Evolutionary conservation across 1,284 basidiomycete species (phyloP).

Genomic region (Ganoderma resinaceum): DNA sequence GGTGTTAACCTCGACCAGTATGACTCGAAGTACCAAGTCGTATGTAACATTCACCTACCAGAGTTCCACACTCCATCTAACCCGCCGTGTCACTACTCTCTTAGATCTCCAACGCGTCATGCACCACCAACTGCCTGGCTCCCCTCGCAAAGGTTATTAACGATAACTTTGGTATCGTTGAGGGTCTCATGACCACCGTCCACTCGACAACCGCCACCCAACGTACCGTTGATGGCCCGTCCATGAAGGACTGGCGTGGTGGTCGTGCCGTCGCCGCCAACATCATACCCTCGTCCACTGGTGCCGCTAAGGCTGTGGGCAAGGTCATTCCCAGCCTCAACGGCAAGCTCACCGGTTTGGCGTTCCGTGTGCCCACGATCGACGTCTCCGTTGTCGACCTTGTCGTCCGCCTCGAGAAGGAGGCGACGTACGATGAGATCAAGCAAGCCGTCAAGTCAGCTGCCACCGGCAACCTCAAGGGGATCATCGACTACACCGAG

Average conservation of each 20-base stretch:
- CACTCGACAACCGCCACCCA: slow-evolving; percentile 98
- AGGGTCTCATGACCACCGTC: slow-evolving; percentile 99
- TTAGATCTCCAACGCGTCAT: slow-evolving; percentile 97
- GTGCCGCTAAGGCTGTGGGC: slow-evolving; percentile 99
- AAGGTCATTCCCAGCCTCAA: slow-evolving; percentile 98
- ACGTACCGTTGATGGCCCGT: slow-evolving; percentile 99
- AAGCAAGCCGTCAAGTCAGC: slow-evolving; percentile 89
- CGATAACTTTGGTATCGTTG: slow-evolving; percentile 95
- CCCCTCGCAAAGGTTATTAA: slow-evolving; percentile 98
- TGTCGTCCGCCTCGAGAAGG: slow-evolving; percentile 92
- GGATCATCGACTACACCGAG: slow-evolving; percentile 95
- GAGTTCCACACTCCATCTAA: slow-evolving; percentile 9
- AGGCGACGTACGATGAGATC: slow-evolving; percentile 90
- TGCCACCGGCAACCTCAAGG: slow-evolving; percentile 75
- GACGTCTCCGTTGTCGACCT: slow-evolving; percentile 99
- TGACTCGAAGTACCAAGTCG: slow-evolving; percentile 90
- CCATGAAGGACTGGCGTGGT: slow-evolving; percentile 95
- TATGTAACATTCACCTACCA: slow-evolving; percentile 46
- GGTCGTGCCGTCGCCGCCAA: slow-evolving; percentile 97
- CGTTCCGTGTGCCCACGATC: slow-evolving; percentile 98
- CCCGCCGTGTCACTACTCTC: slow-evolving; percentile 14
- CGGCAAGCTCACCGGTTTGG: slow-evolving; percentile 96
- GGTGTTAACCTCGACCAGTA: slow-evolving; percentile 98
- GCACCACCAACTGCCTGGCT: slow-evolving; percentile 99
- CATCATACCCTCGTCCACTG: slow-evolving; percentile 99